A percentile compares a stretch with the other conserved stretches of the same genome.
These are phyloP conservation scores for Ogataea kodamae DNA, from an alignment of 805 yeast species.

Conservation along the genomic window DNA sequence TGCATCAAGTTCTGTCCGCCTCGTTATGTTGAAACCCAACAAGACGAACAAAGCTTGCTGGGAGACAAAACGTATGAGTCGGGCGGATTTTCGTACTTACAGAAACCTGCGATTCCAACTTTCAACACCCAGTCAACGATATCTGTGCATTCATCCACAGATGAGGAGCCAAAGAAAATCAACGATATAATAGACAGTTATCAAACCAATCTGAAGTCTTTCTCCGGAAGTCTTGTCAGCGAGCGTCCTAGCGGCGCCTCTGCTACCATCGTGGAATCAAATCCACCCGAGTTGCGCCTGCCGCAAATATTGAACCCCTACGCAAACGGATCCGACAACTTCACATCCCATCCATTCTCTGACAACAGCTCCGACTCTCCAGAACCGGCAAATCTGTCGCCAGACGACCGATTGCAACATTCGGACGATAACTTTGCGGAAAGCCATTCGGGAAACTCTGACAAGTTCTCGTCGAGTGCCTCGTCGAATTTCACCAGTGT, in stretches of 20 bases:
- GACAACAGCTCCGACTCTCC: constrained; percentile 2
- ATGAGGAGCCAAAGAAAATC: constrained; percentile 13
- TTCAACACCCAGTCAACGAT: constrained; percentile 7
- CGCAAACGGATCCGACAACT: constrained; percentile 4
- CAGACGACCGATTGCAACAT: constrained; percentile 14
- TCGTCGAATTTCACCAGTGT: constrained; percentile 75
- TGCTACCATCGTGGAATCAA: constrained; percentile 5
- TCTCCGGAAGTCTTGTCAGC: constrained; percentile 7
- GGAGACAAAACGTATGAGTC: constrained; percentile 13
- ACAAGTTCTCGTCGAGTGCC: constrained; percentile 23
- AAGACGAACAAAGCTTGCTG: constrained; percentile 11
- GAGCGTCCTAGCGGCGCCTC: constrained; percentile 8
- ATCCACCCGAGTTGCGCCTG: constrained; percentile 10
- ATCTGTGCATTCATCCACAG: constrained; percentile 8
- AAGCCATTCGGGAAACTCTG: constrained; percentile 7
- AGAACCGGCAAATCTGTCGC: constrained; percentile 6
- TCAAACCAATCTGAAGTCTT: constrained; percentile 4
- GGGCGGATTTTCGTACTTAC: constrained; percentile 12
- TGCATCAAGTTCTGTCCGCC: constrained; percentile 27
- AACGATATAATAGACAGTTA: constrained; percentile 7
- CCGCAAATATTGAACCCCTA: constrained; percentile 19
- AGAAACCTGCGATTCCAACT: constrained; percentile 10
- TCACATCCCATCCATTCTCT: neutral
- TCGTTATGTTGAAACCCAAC: constrained; percentile 13
- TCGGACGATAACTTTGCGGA: constrained; percentile 6